A percentile compares a stretch with the other conserved stretches of the same genome.
phyloP scores from a whole-genome alignment of 2,329 filamentous ascomycete species.

The Diaporthe sp. region DNA sequence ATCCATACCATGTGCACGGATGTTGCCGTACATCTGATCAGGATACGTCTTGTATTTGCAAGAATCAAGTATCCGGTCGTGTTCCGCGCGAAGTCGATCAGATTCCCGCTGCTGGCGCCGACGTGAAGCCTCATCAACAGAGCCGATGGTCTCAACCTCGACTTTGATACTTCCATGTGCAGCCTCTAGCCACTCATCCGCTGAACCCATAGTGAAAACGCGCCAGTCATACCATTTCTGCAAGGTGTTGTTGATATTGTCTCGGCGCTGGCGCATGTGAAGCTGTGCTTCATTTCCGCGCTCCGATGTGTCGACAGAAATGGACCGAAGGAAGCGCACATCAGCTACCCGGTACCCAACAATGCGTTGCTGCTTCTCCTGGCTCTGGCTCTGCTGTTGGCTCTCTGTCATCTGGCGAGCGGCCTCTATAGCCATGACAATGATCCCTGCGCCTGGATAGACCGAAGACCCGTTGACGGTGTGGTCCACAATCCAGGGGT shows the following conservation, averaged over 20 bases:
- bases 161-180: not conserved
- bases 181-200: not conserved
- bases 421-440: slow-evolving; percentile 1
- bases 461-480: slow-evolving; percentile 1
- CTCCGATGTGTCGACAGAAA: not conserved
- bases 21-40: slow-evolving; percentile 19
- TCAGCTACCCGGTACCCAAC: not conserved
- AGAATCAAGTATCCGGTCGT: not conserved
- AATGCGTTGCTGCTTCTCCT: not conserved
- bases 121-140: not conserved
- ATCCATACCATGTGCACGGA: not conserved
- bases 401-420: not conserved
- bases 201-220: not conserved
- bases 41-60: slow-evolving; percentile 26
- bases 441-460: not conserved
- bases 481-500: slow-evolving; percentile 3
- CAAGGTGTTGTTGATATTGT: not conserved
- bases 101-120: not conserved
- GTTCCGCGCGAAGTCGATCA: not conserved
- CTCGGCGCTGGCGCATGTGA: not conserved
- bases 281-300: not conserved
- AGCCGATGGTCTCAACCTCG: not conserved
- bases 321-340: not conserved
- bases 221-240: slow-evolving; percentile 8
- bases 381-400: not conserved